Percentiles rank a stretch among this genome's conserved stretches.
Conservation (phyloP, 768 basidiomycete species). For the Mycena chlorophos region DNA sequence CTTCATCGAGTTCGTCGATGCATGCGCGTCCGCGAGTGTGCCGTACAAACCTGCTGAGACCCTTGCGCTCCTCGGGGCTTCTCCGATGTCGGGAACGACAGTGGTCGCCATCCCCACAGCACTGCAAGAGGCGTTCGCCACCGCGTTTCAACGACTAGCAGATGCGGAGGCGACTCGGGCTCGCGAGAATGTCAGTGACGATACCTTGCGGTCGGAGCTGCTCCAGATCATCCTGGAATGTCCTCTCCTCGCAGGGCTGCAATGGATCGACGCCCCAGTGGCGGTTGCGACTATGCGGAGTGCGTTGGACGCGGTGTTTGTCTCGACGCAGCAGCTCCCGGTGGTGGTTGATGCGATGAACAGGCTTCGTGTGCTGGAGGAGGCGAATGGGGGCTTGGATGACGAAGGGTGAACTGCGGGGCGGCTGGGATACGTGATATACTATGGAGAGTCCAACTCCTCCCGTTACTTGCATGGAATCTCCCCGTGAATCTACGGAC, state of each 20-base stretch:
- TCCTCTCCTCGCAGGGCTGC: conserved; percentile 1
- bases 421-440: no score
- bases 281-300: background rate
- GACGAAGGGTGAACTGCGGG: no score
- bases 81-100: background rate
- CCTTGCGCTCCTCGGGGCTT: conserved; percentile 2
- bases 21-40: background rate
- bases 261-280: background rate
- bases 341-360: background rate
- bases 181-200: no score
- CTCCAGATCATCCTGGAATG: conserved; percentile 5
- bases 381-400: background rate
- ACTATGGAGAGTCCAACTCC: no score
- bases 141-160: background rate
- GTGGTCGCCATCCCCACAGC: background rate
- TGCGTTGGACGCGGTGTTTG: background rate
- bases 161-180: no score
- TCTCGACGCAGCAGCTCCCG: background rate
- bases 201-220: no score
- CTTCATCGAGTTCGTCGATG: conserved; percentile 3
- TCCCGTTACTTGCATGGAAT: no score
- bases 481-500: no score
- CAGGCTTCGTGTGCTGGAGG: background rate
- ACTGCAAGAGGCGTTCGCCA: background rate
- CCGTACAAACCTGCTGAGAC: conserved; percentile 3